Percentiles rank a stretch among this genome's conserved stretches.
These are phyloP conservation scores for Macadamia integrifolia DNA, from an alignment of 164 flowering plant genomes.

Conservation along the genomic window DNA sequence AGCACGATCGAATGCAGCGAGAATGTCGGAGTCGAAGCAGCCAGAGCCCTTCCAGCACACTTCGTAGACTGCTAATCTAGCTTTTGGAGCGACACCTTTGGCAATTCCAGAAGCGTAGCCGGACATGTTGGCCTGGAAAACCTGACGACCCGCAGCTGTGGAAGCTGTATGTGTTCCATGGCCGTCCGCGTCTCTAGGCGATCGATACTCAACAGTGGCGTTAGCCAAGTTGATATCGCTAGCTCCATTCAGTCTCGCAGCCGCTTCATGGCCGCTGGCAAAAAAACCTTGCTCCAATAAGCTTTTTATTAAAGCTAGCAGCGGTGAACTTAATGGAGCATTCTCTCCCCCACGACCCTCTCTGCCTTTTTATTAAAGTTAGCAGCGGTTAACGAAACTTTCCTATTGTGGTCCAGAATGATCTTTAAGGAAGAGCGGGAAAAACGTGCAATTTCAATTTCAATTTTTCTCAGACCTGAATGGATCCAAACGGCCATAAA, in stretches of 20 bases:
- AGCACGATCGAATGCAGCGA: constrained; percentile 82
- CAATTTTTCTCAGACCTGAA: too few species aligned
- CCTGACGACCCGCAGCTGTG: constrained; percentile 81
- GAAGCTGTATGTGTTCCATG: constrained; percentile 98
- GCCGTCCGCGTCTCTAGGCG: constrained; percentile 91
- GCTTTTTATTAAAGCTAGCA: constrained; percentile 57
- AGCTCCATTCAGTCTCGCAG: constrained; percentile 19
- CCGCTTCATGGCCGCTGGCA: constrained; percentile 71
- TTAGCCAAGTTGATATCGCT: constrained; percentile 35
- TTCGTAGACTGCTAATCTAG: constrained; percentile 76
- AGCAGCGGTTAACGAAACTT: too few species aligned
- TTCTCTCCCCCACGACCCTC: too few species aligned
- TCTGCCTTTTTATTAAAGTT: too few species aligned
- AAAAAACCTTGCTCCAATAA: constrained; percentile 82
- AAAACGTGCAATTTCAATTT: too few species aligned
- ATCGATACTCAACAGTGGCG: constrained; percentile 54
- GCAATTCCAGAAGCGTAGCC: too few species aligned
- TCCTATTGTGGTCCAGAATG: too few species aligned
- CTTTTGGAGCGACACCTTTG: constrained; percentile 39
- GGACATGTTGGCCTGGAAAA: constrained; percentile 26
- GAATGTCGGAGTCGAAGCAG: constrained; percentile 84
- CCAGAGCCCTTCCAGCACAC: constrained; percentile 88
- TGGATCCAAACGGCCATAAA: too few species aligned
- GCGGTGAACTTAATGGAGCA: constrained; percentile 23
- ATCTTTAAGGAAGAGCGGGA: too few species aligned